Conservation (phyloP, 1,139 yeast species). For the Nakaseomyces nivariensis region DNA sequence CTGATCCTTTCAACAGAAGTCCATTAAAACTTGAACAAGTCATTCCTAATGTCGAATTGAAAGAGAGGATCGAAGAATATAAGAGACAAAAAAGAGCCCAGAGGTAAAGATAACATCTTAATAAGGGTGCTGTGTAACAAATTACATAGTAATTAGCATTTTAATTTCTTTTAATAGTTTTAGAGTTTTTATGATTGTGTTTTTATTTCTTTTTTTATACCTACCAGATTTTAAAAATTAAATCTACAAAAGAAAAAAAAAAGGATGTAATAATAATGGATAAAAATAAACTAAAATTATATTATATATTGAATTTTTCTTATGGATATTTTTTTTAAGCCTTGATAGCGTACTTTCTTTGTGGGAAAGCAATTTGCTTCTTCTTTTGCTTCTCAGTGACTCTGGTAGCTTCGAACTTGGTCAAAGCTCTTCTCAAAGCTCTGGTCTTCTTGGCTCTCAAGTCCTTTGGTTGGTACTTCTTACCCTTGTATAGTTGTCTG, state of each 20-base stretch:
- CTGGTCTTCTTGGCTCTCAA: conserved; percentile 99
- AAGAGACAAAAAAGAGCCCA: conserved; percentile 32
- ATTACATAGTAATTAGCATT: too few species aligned
- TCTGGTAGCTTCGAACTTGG: conserved; percentile 74
- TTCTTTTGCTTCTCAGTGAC: conserved; percentile 85
- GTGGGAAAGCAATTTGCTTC: conserved; percentile 93
- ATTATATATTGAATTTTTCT: not conserved
- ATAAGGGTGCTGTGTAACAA: too few species aligned
- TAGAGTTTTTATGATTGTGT: not conserved
- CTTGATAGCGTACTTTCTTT: conserved; percentile 96
- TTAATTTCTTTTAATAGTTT: too few species aligned
- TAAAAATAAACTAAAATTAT: not conserved
- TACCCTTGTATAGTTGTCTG: conserved; percentile 91
- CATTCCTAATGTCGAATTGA: conserved; percentile 60
- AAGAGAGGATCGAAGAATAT: conserved; percentile 50
- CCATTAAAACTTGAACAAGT: conserved; percentile 88
- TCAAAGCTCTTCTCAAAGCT: conserved; percentile 96
- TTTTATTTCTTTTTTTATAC: not conserved
- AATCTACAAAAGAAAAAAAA: not conserved
- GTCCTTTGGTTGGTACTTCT: conserved; percentile 97
- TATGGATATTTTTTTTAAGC: conserved; percentile 45
- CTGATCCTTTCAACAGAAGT: conserved; percentile 93
- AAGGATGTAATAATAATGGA: too few species aligned
- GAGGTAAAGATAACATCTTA: not conserved
- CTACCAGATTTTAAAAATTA: not conserved